These are phyloP conservation scores for Neurospora cerealis DNA, from an alignment of 495 filamentous ascomycete genomes.

Conservation along the genomic window DNA sequence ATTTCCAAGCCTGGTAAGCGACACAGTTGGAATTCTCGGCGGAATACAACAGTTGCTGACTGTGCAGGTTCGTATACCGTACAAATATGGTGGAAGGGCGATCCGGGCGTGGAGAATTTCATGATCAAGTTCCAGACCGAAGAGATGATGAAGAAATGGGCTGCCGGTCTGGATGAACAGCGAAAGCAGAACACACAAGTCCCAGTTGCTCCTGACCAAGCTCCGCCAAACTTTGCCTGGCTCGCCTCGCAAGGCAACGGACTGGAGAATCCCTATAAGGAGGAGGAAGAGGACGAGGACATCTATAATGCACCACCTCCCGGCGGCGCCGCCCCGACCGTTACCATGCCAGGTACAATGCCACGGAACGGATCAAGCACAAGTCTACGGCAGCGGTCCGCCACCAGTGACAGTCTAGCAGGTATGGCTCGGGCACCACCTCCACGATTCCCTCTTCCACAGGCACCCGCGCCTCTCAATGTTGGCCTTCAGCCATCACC, in stretches of 20 bases:
- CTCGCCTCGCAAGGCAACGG: slow-evolving; percentile 50
- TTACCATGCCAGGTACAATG: slow-evolving; percentile 34
- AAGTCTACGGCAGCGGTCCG: slow-evolving; percentile 70
- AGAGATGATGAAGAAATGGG: slow-evolving; percentile 87
- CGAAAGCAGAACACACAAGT: slow-evolving; percentile 37
- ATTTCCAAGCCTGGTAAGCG: slow-evolving; percentile 69
- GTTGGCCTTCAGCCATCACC: slow-evolving; percentile 39
- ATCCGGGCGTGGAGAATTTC: slow-evolving; percentile 93
- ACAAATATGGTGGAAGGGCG: slow-evolving; percentile 98
- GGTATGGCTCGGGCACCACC: slow-evolving; percentile 45
- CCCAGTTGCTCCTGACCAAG: slow-evolving; percentile 25
- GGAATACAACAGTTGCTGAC: slow-evolving; percentile 12
- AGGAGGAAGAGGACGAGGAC: slow-evolving; percentile 74
- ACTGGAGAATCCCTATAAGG: slow-evolving; percentile 69
- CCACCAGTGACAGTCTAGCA: slow-evolving; percentile 58
- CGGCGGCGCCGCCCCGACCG: slow-evolving; percentile 2
- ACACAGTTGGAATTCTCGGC: not conserved
- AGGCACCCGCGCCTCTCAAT: slow-evolving; percentile 47
- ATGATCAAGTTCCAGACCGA: slow-evolving; percentile 86
- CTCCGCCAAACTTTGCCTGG: slow-evolving; percentile 61
- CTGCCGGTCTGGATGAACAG: slow-evolving; percentile 50
- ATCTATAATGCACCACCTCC: slow-evolving; percentile 38
- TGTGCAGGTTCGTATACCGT: slow-evolving; percentile 74
- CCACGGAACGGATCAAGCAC: slow-evolving; percentile 72
- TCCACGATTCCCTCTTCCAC: slow-evolving; percentile 57